Base-by-base conservation (phyloP, 148 eudicot species). In the Rhododendron ovatum region DNA sequence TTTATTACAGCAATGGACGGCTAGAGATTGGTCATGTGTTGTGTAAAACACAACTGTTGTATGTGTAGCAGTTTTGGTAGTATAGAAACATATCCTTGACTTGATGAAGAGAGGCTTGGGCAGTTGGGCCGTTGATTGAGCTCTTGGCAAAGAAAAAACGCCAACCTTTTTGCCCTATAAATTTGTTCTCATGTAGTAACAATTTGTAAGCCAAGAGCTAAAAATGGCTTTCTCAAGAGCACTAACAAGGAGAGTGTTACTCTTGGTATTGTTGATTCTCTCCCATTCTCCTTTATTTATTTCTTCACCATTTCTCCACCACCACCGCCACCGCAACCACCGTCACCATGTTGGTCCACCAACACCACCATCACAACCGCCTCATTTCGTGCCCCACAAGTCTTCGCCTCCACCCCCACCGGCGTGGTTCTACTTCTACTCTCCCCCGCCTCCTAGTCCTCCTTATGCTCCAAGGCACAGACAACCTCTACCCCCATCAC, bases 401-500 rank as follows among this genome's bases (percentile, higher is more conserved):
- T 67, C 81, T 61, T 82, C 85, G 24, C 81, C 86, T 17, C 86
- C 86, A 30, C 85, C 87, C 9, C 87, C 89, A 18, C 89, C 87
- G 5, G 87, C 89, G 2, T 85, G 87, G 87, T 88, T 88, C 45
- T 85, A 85, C 65, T 85, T 85, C 59, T 85, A 76, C 85, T 88
- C 89, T 26, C 89, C 85, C 45, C 89, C 87, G 48, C 89, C 89
- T 45, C 89, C 87, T 57, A 87, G 83, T 61, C 78, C 82, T 83
- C 82, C 86, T 28, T 24, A 55, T 24, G 26, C 33, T 13, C 74
- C 82, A 5, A 51, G 84, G 43, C 81, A 17, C 1, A 24, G 17
- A 15, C 76, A 35, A 33, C 76, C 18, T 61, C 17, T 24, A 10
- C 28, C 28, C 69, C 67, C 50, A 33, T 37, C 37, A 14, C 43